Conservation (phyloP, 2,329 filamentous ascomycete genomes). For the Exophiala mesophila region DNA sequence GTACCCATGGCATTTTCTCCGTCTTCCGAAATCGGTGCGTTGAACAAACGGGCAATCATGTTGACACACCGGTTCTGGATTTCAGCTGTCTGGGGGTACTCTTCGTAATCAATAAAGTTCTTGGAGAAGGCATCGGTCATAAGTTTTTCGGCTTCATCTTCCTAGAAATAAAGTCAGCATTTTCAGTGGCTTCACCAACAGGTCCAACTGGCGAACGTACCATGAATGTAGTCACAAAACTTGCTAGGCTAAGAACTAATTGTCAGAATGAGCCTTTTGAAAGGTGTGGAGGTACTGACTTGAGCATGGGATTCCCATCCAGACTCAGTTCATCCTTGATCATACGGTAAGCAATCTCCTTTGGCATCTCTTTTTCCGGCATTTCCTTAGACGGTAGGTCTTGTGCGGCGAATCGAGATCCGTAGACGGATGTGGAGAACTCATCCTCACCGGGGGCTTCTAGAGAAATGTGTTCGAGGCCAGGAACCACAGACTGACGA, state of each 20-base stretch:
- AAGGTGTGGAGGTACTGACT: slow-evolving; percentile 30
- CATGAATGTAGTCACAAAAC: slow-evolving; percentile 96
- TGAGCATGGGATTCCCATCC: slow-evolving; percentile 83
- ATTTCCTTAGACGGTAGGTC: slow-evolving; percentile 81
- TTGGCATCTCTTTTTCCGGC: slow-evolving; percentile 85
- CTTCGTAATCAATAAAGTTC: slow-evolving; percentile 91
- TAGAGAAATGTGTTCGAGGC: slow-evolving; percentile 34
- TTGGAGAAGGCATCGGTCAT: slow-evolving; percentile 90
- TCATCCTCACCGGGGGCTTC: slow-evolving; percentile 43
- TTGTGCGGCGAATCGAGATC: slow-evolving; percentile 72
- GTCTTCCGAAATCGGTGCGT: slow-evolving; percentile 59
- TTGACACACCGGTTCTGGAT: slow-evolving; percentile 89
- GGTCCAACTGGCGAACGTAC: slow-evolving; percentile 42
- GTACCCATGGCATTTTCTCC: slow-evolving; percentile 71
- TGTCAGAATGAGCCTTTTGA: slow-evolving; percentile 1
- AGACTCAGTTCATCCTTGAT: slow-evolving; percentile 92
- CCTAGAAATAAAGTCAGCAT: slow-evolving; percentile 44
- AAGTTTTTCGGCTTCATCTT: slow-evolving; percentile 91
- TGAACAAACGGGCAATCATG: slow-evolving; percentile 86
- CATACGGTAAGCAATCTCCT: slow-evolving; percentile 89
- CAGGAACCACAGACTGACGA: slow-evolving; percentile 22
- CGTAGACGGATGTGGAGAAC: slow-evolving; percentile 76
- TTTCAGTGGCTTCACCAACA: neutral
- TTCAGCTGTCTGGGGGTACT: slow-evolving; percentile 74
- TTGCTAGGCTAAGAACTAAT: slow-evolving; percentile 61